These are phyloP conservation scores for Lentinula edodes DNA, from an alignment of 768 basidiomycete species.

Conservation along the genomic window DNA sequence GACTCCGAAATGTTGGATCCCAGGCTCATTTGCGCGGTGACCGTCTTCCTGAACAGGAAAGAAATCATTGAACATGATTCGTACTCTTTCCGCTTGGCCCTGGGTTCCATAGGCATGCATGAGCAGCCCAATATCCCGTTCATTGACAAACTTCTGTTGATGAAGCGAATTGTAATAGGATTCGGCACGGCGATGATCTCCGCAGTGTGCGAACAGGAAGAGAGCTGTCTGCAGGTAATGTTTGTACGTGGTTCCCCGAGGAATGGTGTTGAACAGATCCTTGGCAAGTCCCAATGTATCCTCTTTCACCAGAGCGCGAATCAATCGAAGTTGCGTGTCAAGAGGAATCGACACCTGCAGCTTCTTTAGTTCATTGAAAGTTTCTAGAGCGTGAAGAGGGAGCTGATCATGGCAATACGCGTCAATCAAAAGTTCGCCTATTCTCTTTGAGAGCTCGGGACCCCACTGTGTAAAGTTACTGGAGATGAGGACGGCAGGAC, in stretches of 20 bases:
- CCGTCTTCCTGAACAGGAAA: conserved; percentile 37
- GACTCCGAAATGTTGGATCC: conserved; percentile 46
- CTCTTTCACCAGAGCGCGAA: conserved; percentile 37
- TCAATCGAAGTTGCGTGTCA: conserved; percentile 26
- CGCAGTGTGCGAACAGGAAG: conserved; percentile 46
- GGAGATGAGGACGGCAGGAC: conserved; percentile 23
- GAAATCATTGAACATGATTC: conserved; percentile 47
- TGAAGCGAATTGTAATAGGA: conserved; percentile 33
- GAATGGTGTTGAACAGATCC: conserved; percentile 31
- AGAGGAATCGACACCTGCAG: conserved; percentile 25
- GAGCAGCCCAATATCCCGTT: conserved; percentile 34
- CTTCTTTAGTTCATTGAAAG: conserved; percentile 34
- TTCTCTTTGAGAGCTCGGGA: conserved; percentile 18
- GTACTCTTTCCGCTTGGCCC: conserved; percentile 34
- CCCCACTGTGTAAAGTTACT: conserved; percentile 17
- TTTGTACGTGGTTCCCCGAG: conserved; percentile 10
- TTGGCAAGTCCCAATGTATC: conserved; percentile 37
- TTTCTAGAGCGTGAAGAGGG: conserved; percentile 30
- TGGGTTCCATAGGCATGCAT: conserved; percentile 52
- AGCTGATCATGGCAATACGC: conserved; percentile 26
- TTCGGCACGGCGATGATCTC: conserved; percentile 39
- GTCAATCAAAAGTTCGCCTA: conserved; percentile 38
- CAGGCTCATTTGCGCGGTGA: conserved; percentile 29
- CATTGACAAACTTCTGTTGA: conserved; percentile 18
- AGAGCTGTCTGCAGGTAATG: conserved; percentile 41